Evolutionary conservation across 2,329 filamentous ascomycete genomes (phyloP).

Genomic region (Escovopsis sp.): DNA sequence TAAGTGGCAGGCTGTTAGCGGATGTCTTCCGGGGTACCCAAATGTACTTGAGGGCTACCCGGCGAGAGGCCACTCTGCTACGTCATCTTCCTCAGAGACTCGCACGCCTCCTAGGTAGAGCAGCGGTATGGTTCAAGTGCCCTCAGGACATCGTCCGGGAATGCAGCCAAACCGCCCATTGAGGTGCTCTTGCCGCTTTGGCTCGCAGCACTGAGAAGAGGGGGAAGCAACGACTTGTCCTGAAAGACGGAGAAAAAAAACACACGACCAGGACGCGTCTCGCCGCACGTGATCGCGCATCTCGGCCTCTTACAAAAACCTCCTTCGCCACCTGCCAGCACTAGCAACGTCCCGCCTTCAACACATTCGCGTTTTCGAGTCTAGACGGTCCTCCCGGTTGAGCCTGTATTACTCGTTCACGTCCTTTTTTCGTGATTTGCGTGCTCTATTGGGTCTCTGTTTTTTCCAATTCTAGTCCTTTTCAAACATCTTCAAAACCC

Average conservation of each 20-base stretch:
- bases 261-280: slow-evolving; percentile 21
- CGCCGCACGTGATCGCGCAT: slow-evolving; percentile 23
- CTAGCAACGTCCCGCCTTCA: neutral
- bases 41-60: neutral
- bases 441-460: slow-evolving; percentile 2
- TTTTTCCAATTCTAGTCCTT: neutral
- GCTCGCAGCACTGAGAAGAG: slow-evolving; percentile 1
- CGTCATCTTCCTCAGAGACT: too few relatives aligned
- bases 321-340: slow-evolving; percentile 14
- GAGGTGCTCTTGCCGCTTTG: too few relatives aligned
- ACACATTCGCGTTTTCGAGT: too few relatives aligned
- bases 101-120: too few relatives aligned
- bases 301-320: slow-evolving; percentile 23
- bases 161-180: too few relatives aligned
- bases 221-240: too few relatives aligned
- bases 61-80: too few relatives aligned
- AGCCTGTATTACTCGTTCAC: slow-evolving; percentile 1
- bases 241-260: slow-evolving; percentile 4
- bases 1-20: too few relatives aligned
- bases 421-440: neutral
- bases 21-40: too few relatives aligned
- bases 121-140: too few relatives aligned
- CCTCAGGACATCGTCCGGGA: too few relatives aligned
- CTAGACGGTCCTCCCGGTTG: too few relatives aligned
- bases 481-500: slow-evolving; percentile 2